Conservation (phyloP, 495 filamentous ascomycete genomes). For the Parathielavia appendiculata region DNA sequence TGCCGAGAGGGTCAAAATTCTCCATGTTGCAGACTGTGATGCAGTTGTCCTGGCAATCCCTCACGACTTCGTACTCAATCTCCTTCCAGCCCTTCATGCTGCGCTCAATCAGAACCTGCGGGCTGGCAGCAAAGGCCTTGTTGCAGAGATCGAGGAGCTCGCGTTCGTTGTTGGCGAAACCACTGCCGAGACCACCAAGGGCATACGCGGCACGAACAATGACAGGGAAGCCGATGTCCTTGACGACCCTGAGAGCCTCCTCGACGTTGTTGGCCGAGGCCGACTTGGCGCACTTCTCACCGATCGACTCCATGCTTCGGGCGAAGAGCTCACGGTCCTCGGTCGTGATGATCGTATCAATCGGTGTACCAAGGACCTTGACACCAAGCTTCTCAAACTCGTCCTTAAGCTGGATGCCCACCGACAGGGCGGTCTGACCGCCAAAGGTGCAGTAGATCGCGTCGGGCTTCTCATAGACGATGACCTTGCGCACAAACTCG, state of each 20-base stretch:
- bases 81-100: conserved; percentile 99
- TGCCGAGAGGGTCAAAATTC: conserved; percentile 95
- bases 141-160: conserved; percentile 87
- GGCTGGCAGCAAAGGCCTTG: conserved; percentile 90
- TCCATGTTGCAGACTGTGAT: conserved; percentile 99
- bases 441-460: conserved; percentile 96
- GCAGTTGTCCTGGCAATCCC: conserved; percentile 92
- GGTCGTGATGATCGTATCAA: conserved; percentile 96
- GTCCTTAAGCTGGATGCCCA: conserved; percentile 94
- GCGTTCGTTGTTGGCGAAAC: conserved; percentile 87
- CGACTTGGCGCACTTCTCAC: conserved; percentile 96
- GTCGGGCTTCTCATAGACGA: conserved; percentile 84
- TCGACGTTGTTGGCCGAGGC: conserved; percentile 82
- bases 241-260: conserved; percentile 76
- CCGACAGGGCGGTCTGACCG: conserved; percentile 89
- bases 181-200: conserved; percentile 89
- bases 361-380: conserved; percentile 90
- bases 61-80: conserved; percentile 95
- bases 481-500: conserved; percentile 96
- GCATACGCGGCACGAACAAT: conserved; percentile 97
- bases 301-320: conserved; percentile 96
- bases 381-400: conserved; percentile 90
- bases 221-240: conserved; percentile 89
- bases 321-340: conserved; percentile 97
- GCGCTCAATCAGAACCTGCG: conserved; percentile 91